Evolutionary conservation across 768 basidiomycete genomes (phyloP).

Genomic region (Aureoboletus auriporus): DNA sequence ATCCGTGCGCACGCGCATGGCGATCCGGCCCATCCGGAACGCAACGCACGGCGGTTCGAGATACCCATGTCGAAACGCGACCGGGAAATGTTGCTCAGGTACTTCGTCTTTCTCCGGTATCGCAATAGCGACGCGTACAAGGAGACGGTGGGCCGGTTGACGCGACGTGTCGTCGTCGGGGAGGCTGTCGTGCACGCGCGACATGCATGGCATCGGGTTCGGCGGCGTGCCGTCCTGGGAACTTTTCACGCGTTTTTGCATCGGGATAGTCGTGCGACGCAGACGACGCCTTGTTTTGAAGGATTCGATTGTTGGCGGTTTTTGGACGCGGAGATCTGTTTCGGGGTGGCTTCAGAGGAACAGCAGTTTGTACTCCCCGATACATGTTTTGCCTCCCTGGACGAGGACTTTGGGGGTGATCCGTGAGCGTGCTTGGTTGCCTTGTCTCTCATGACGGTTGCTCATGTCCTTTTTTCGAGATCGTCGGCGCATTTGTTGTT

Average conservation of each 20-base stretch:
- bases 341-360: conserved; percentile 50
- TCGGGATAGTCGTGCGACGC: conserved; percentile 3
- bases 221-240: conserved; percentile 24
- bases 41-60: conserved; percentile 14
- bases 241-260: conserved; percentile 28
- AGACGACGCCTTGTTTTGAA: conserved; percentile 10
- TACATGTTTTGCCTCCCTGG: conserved; percentile 50
- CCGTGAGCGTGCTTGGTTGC: conserved; percentile 18
- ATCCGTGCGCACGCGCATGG: conserved; percentile 14
- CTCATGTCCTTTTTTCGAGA: conserved; percentile 22
- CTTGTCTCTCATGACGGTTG: neutral
- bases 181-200: conserved; percentile 15
- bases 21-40: neutral
- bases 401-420: conserved; percentile 39
- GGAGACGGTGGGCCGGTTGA: conserved; percentile 31
- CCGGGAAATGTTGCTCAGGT: conserved; percentile 43
- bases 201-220: conserved; percentile 26
- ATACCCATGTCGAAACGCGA: conserved; percentile 18
- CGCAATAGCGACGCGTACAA: conserved; percentile 49
- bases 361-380: conserved; percentile 57
- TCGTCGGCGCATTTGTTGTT: conserved; percentile 50
- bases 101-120: conserved; percentile 54
- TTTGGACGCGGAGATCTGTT: conserved; percentile 46
- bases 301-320: conserved; percentile 45
- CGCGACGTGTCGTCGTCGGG: conserved; percentile 21